Conservation (phyloP, 164 flowering plant genomes). For the Piper longum region DNA sequence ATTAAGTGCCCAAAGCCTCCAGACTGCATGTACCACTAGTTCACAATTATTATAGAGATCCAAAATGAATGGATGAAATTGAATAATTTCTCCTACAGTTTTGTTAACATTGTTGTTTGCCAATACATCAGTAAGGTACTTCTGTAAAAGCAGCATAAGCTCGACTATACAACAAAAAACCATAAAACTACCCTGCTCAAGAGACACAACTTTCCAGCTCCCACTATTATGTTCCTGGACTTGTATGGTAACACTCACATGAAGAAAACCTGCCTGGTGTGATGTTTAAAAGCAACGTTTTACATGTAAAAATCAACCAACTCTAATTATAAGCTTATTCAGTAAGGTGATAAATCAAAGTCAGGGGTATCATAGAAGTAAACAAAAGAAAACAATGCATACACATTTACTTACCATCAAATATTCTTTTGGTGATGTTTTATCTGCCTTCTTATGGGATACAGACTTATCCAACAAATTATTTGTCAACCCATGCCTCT, state of each 20-base stretch:
- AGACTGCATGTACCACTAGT: too few species aligned
- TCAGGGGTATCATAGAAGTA: not conserved
- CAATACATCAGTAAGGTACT: too few species aligned
- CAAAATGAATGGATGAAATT: too few species aligned
- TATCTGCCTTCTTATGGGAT: conserved; percentile 32
- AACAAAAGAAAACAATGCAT: not conserved
- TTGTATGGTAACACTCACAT: not conserved
- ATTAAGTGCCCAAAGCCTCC: too few species aligned
- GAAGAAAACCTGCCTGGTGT: not conserved
- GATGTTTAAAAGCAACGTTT: too few species aligned
- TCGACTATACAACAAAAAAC: too few species aligned
- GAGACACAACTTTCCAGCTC: too few species aligned
- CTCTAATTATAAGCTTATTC: not conserved
- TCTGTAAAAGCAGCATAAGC: too few species aligned
- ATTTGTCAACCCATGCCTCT: conserved; percentile 31
- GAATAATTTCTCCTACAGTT: too few species aligned
- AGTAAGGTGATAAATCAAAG: not conserved
- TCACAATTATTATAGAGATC: too few species aligned
- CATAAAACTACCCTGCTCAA: too few species aligned
- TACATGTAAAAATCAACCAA: not conserved
- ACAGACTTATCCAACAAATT: conserved; percentile 31
- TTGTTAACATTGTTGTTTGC: too few species aligned
- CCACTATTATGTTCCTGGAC: not conserved
- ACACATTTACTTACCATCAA: conserved; percentile 17
- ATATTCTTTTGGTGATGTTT: conserved; percentile 19